Evolutionary conservation across 2,329 filamentous ascomycete species (phyloP).

Genomic region (Aspergillus jensenii): DNA sequence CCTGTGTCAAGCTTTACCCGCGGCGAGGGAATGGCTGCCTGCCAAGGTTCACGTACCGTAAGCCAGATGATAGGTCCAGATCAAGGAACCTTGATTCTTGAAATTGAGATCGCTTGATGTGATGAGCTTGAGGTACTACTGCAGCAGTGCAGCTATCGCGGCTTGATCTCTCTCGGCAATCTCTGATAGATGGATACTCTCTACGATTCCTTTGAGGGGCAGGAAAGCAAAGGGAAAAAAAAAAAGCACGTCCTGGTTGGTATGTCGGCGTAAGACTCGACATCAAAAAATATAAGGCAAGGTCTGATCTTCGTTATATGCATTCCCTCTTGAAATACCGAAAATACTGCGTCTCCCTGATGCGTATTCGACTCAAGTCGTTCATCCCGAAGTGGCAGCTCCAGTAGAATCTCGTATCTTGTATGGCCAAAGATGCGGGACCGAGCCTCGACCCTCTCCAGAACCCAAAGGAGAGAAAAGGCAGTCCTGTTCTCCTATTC

Average conservation of each 20-base stretch:
- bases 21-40: background rate
- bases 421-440: background rate
- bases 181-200: background rate
- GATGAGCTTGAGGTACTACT: background rate
- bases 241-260: background rate
- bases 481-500: too few species aligned
- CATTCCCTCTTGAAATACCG: background rate
- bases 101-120: constrained; percentile 2
- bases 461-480: background rate
- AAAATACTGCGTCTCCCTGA: background rate
- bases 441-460: background rate
- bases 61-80: constrained; percentile 9
- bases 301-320: background rate
- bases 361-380: background rate
- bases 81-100: background rate
- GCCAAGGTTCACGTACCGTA: background rate
- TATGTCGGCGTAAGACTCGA: background rate
- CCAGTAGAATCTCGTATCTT: background rate
- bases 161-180: background rate
- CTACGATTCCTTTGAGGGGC: background rate
- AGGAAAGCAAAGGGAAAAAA: too few species aligned
- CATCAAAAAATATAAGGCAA: background rate
- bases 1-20: background rate
- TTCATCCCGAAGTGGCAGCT: background rate
- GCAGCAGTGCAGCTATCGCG: background rate